phyloP scores from a whole-genome alignment of 2,329 filamentous ascomycete genomes.

The Ophiostoma fasciatum region DNA sequence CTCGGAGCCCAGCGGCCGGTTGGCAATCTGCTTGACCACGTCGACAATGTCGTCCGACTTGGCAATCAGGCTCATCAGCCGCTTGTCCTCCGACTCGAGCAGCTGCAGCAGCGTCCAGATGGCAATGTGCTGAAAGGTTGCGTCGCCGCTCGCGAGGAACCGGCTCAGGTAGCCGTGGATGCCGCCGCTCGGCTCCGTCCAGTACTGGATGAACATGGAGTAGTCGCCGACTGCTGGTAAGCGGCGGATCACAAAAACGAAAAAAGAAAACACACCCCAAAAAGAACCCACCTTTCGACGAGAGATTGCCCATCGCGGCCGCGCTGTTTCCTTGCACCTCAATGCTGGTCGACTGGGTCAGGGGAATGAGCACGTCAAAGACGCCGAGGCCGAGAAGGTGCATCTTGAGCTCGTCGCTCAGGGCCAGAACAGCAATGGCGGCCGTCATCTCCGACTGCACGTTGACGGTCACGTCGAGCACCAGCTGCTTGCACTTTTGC shows the following conservation, averaged over 20 bases:
- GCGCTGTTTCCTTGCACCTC: conserved; percentile 98
- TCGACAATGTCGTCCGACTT: conserved; percentile 83
- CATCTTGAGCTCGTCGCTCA: conserved; percentile 90
- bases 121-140: conserved; percentile 97
- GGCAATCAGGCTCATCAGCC: conserved; percentile 74
- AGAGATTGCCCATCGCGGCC: conserved; percentile 86
- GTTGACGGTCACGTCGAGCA: conserved; percentile 80
- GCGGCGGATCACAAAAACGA: neutral
- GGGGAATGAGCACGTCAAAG: conserved; percentile 87
- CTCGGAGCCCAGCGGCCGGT: conserved; percentile 75
- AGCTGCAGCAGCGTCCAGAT: conserved; percentile 96
- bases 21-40: conserved; percentile 83
- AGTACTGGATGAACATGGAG: conserved; percentile 87
- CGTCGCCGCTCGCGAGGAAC: conserved; percentile 85
- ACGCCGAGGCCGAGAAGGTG: conserved; percentile 84
- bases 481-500: conserved; percentile 95
- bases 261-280: neutral
- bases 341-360: conserved; percentile 90
- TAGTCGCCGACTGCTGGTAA: conserved; percentile 76
- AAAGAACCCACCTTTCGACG: conserved; percentile 85
- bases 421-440: conserved; percentile 88
- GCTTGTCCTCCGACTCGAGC: conserved; percentile 86
- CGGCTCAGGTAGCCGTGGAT: conserved; percentile 91
- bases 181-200: conserved; percentile 81
- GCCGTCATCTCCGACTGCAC: conserved; percentile 99